Conservation (phyloP, 2,329 filamentous ascomycete genomes). For the Pseudopyrenochaeta lycopersici region DNA sequence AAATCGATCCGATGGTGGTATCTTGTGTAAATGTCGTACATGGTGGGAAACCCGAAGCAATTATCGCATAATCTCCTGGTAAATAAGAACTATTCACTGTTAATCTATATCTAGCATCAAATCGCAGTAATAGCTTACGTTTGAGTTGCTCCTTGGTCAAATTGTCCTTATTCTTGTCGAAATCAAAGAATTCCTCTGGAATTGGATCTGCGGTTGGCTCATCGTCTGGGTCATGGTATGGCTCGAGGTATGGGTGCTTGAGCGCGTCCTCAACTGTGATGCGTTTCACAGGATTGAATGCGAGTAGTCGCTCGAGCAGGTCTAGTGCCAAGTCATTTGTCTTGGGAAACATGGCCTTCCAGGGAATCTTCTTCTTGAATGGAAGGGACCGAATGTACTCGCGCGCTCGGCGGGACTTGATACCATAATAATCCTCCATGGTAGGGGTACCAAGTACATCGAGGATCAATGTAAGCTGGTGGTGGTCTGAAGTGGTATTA, state of each 20-base stretch:
- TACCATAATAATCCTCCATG: conserved; percentile 99
- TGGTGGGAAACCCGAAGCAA: conserved; percentile 13
- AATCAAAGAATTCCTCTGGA: conserved; percentile 99
- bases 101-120: conserved; percentile 9
- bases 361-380: conserved; percentile 99
- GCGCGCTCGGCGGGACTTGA: conserved; percentile 95
- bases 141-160: conserved; percentile 98
- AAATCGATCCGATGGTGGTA: conserved; percentile 28
- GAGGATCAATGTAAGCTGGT: conserved; percentile 95
- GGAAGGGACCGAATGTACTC: conserved; percentile 98
- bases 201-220: conserved; percentile 97
- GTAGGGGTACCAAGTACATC: conserved; percentile 97
- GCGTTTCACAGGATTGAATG: conserved; percentile 98
- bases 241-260: conserved; percentile 97
- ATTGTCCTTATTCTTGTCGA: conserved; percentile 99
- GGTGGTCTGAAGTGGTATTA: conserved; percentile 73
- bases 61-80: conserved; percentile 91
- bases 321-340: conserved; percentile 97
- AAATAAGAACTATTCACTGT: conserved; percentile 75
- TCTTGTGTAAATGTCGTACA: conserved; percentile 32
- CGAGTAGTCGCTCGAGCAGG: conserved; percentile 91
- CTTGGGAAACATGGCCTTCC: conserved; percentile 97
- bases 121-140: conserved; percentile 61
- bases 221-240: conserved; percentile 98
- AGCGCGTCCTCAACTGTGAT: conserved; percentile 98